Base-by-base conservation (phyloP, 2,329 filamentous ascomycete species). In the Stagonosporopsis rhizophila region DNA sequence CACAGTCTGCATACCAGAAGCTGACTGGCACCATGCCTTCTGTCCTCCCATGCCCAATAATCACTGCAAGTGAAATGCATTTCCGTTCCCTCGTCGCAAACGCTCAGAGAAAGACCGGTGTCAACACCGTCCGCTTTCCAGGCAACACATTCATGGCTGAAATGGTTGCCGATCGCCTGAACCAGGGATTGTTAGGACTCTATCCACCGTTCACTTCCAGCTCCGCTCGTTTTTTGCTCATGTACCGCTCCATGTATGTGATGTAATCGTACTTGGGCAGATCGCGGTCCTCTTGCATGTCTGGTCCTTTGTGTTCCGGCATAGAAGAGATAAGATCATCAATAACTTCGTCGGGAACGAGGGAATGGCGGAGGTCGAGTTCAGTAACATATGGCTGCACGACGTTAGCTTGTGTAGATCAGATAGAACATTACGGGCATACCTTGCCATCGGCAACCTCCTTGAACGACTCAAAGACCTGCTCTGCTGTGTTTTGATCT, bases 401-500 rank as follows among this genome's bases (percentile, higher is more conserved):
- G 1, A 3, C 14, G 52, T 70, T 58, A 70, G 61, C 44, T 40
- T 6, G 6, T 23, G 2, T 25, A 2, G 9, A 14, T 14, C 17
- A 32, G 42, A 12, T 12, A 47, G 23, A 19, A 11, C 15, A 27
- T 63, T n/a, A 20, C 42, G 35, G 39, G 66, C 81, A 65, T 75
- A 85, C 83, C 80, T 99, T 99, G 64, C 95, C 95, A 79, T 99
- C 95, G 17, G 95, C 95, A 41, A 99, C 95, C 78, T 99, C 95
- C 55, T 89, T 87, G 85, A 99, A 99, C 62, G 90, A 96, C 79
- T 99, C 94, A 81, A 95, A 98, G 5, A 99, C 95, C 77, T 99
- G 95, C 78, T 98, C 95, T 12, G 95, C 95, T 4, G 93, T 97
- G 76, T 99, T 97, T 79, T 99, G 95, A 73, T 99, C 95, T 78